These are phyloP conservation scores for Penicillium expansum DNA, from an alignment of 2,329 filamentous ascomycete species.

Conservation along the genomic window DNA sequence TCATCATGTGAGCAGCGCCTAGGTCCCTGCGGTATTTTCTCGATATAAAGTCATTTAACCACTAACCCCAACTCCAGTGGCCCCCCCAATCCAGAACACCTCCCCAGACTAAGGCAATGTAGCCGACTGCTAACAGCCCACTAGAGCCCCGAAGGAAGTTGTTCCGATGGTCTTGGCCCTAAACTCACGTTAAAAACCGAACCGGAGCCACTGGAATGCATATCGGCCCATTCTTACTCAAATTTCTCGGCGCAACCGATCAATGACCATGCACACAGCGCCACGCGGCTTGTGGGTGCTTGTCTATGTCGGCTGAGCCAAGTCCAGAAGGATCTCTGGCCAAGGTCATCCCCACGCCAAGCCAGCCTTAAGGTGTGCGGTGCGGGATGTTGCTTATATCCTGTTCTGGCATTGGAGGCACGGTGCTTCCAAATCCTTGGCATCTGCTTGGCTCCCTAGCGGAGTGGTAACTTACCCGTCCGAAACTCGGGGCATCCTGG, in stretches of 20 bases:
- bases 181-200: neutral
- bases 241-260: constrained; percentile 5
- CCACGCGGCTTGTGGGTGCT: constrained; percentile 2
- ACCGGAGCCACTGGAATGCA: neutral
- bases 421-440: constrained; percentile 21
- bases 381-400: constrained; percentile 11
- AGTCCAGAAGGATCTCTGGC: constrained; percentile 13
- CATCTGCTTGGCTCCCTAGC: constrained; percentile 21
- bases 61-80: neutral
- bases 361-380: constrained; percentile 7
- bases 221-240: neutral
- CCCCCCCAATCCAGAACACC: neutral
- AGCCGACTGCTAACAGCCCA: neutral
- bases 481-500: constrained; percentile 8
- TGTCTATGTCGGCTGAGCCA: constrained; percentile 9
- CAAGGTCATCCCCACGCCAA: constrained; percentile 12
- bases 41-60: neutral
- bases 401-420: constrained; percentile 14
- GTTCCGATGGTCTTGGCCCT: neutral
- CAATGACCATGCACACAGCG: constrained; percentile 5
- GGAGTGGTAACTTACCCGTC: constrained; percentile 17
- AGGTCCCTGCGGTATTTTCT: neutral
- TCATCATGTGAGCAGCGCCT: neutral
- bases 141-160: neutral
- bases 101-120: neutral